phyloP scores from a whole-genome alignment of 2,329 filamentous ascomycete genomes.

The Lasiodiplodia sp. region DNA sequence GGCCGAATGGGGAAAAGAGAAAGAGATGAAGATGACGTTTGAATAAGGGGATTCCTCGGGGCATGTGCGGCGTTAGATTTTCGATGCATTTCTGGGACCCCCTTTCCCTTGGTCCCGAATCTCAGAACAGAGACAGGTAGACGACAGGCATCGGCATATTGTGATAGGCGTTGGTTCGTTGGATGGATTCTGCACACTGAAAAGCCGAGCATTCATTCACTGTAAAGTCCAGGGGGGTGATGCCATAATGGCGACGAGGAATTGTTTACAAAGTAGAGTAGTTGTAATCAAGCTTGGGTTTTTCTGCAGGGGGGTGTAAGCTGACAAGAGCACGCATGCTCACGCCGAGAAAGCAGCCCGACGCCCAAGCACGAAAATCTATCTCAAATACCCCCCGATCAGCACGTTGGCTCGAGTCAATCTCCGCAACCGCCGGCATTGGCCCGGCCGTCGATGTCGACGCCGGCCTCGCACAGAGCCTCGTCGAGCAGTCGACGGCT shows the following conservation, averaged over 20 bases:
- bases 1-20: conserved; percentile 54
- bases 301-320: conserved; percentile 8
- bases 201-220: conserved; percentile 10
- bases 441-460: neutral
- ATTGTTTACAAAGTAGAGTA: conserved; percentile 8
- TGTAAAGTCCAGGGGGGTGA: neutral
- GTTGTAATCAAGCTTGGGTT: conserved; percentile 8
- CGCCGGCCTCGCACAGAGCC: neutral
- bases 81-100: neutral
- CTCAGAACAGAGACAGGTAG: neutral
- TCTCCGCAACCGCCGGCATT: neutral
- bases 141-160: conserved; percentile 13
- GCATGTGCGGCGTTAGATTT: conserved; percentile 8
- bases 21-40: conserved; percentile 59
- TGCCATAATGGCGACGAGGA: neutral
- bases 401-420: conserved; percentile 7
- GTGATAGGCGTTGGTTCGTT: conserved; percentile 21
- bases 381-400: neutral
- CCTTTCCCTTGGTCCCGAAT: neutral
- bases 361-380: no score
- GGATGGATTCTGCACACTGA: conserved; percentile 16
- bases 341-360: neutral
- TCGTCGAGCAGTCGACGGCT: neutral
- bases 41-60: conserved; percentile 36
- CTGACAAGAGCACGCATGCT: conserved; percentile 21